Evolutionary conservation across 2,329 filamentous ascomycete species (phyloP).

Genomic region (Aspergillus sp.): DNA sequence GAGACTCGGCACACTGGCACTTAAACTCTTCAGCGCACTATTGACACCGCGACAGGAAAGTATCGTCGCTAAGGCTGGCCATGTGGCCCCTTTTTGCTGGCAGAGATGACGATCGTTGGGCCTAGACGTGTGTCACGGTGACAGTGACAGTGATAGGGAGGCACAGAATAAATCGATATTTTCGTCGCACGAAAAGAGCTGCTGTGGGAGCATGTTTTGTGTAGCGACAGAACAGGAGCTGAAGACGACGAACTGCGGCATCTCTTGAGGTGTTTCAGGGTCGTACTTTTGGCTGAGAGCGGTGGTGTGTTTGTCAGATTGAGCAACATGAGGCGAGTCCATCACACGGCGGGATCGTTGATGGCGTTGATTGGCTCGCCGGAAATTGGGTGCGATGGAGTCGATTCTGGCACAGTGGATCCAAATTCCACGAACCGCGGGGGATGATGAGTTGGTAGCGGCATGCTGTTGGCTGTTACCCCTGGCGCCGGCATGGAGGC

Average conservation of each 20-base stretch:
- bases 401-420: conserved; percentile 14
- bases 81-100: conserved; percentile 12
- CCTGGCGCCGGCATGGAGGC: conserved; percentile 6
- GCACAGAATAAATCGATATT: neutral
- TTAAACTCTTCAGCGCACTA: neutral
- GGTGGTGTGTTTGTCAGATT: neutral
- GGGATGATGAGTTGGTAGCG: conserved; percentile 3
- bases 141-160: neutral
- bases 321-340: neutral
- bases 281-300: neutral
- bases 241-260: neutral
- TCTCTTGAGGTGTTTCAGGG: neutral
- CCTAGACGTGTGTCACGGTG: conserved; percentile 1
- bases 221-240: neutral
- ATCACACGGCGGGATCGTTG: neutral
- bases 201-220: neutral
- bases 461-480: conserved; percentile 19
- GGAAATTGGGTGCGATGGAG: conserved; percentile 4
- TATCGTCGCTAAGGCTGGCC: neutral
- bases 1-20: neutral
- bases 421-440: conserved; percentile 23
- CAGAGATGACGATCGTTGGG: conserved; percentile 6
- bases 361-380: conserved; percentile 13
- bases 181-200: neutral
- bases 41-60: conserved; percentile 1